Evolutionary conservation across 2,329 filamentous ascomycete genomes (phyloP).

Genomic region (Coniochaeta ligniaria): DNA sequence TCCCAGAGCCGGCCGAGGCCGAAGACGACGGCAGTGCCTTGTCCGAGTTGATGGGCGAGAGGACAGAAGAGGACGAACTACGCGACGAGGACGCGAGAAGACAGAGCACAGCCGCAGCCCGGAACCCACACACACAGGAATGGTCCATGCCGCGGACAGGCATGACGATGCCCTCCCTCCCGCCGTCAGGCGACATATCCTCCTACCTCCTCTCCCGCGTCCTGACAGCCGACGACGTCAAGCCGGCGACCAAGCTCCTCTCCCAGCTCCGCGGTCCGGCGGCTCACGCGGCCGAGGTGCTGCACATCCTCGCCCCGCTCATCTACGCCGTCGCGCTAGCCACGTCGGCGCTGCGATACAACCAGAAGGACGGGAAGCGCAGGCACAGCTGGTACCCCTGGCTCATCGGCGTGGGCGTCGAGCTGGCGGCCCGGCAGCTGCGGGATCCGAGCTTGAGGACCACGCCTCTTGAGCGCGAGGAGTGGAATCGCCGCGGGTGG

Average conservation of each 20-base stretch:
- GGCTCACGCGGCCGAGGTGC: conserved; percentile 72
- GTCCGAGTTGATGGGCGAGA: conserved; percentile 33
- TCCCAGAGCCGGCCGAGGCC: conserved; percentile 49
- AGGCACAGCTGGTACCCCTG: conserved; percentile 77
- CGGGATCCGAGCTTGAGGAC: conserved; percentile 68
- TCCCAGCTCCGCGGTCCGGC: conserved; percentile 65
- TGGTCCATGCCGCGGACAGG: conserved; percentile 97
- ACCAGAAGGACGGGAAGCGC: conserved; percentile 28
- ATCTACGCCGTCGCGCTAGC: conserved; percentile 81
- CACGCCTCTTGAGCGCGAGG: conserved; percentile 82
- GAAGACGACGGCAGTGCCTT: conserved; percentile 30
- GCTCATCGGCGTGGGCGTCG: conserved; percentile 77
- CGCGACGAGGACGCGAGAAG: conserved; percentile 5
- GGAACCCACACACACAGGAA: conserved; percentile 41
- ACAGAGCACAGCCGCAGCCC: background rate
- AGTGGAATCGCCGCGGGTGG: conserved; percentile 83
- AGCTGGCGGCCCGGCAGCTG: conserved; percentile 84
- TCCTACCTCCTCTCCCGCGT: conserved; percentile 85
- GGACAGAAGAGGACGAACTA: conserved; percentile 52
- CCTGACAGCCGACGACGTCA: conserved; percentile 92
- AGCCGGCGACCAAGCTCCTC: conserved; percentile 79
- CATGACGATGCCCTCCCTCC: conserved; percentile 74
- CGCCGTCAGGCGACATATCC: conserved; percentile 74
- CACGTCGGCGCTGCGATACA: conserved; percentile 15
- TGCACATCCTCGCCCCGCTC: conserved; percentile 86